phyloP scores from a whole-genome alignment of 1,284 basidiomycete genomes.

The Meripilus lineatus region DNA sequence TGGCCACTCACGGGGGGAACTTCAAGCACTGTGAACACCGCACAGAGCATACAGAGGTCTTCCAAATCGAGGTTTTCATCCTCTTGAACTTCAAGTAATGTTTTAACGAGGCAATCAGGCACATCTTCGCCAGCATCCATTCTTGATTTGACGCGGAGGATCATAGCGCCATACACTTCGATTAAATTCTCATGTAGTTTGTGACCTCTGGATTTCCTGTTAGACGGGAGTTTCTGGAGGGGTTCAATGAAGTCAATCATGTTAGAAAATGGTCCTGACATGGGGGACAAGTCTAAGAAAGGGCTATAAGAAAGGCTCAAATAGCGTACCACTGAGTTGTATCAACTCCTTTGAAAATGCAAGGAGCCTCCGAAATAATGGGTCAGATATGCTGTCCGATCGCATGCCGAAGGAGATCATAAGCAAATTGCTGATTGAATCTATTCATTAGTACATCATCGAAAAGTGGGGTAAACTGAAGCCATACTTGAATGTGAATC shows the following conservation, averaged over 20 bases:
- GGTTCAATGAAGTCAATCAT: constrained; percentile 34
- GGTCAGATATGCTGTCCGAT: constrained; percentile 28
- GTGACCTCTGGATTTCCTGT: constrained; percentile 27
- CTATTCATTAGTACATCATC: neutral
- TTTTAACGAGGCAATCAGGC: constrained; percentile 34
- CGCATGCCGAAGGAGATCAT: constrained; percentile 31
- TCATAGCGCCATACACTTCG: constrained; percentile 33
- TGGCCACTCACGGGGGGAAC: constrained; percentile 29
- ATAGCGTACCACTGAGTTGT: constrained; percentile 22
- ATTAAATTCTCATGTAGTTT: constrained; percentile 30
- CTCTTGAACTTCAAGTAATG: constrained; percentile 22
- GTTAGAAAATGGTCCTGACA: constrained; percentile 38
- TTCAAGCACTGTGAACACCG: constrained; percentile 36
- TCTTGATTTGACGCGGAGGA: constrained; percentile 28
- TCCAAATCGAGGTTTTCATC: constrained; percentile 30
- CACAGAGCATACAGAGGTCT: constrained; percentile 33
- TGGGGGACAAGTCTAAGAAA: no score
- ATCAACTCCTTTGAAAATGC: constrained; percentile 33
- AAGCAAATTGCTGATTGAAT: constrained; percentile 28
- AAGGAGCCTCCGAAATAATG: constrained; percentile 27
- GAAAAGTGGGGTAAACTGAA: neutral
- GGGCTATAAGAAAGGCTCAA: constrained; percentile 11
- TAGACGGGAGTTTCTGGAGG: constrained; percentile 32
- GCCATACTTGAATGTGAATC: constrained; percentile 30
- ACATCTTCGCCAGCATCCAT: constrained; percentile 30